Evolutionary conservation across 1,284 basidiomycete genomes (phyloP).

Genomic region (Ustilago shanxiensis): DNA sequence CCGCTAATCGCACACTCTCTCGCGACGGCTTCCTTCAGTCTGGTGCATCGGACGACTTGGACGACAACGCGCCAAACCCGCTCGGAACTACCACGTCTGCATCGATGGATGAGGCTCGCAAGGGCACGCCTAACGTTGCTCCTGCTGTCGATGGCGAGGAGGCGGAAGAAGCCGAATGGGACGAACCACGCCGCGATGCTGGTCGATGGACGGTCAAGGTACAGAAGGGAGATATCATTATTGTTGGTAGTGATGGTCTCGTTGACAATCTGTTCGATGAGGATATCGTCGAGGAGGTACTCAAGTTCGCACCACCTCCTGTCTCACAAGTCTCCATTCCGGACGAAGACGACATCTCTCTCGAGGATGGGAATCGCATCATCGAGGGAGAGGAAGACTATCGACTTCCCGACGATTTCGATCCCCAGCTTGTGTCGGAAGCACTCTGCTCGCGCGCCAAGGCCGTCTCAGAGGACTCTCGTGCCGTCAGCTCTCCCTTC

Average conservation of each 20-base stretch:
- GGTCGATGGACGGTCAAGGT: constrained; percentile 82
- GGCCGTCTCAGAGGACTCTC: constrained; percentile 72
- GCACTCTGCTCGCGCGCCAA: constrained; percentile 73
- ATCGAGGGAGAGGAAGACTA: constrained; percentile 34
- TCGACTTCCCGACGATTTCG: constrained; percentile 66
- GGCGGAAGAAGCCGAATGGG: constrained; percentile 61
- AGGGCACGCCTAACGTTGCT: constrained; percentile 7
- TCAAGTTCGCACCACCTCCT: constrained; percentile 74
- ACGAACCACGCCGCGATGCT: constrained; percentile 74
- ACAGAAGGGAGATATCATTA: constrained; percentile 85
- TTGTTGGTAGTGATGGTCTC: constrained; percentile 89
- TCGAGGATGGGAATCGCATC: constrained; percentile 18
- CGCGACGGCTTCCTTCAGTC: constrained; percentile 56
- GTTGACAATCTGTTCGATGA: constrained; percentile 96
- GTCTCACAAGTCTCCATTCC: constrained; percentile 18
- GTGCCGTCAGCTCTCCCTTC: constrained; percentile 73
- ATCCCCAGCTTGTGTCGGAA: constrained; percentile 74
- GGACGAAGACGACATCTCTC: constrained; percentile 24
- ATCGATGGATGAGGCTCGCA: constrained; percentile 46
- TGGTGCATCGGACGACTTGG: constrained; percentile 53
- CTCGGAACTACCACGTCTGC: constrained; percentile 42
- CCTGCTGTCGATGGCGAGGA: constrained; percentile 32
- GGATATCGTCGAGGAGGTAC: constrained; percentile 89
- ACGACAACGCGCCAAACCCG: constrained; percentile 54
- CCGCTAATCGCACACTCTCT: constrained; percentile 54